phyloP scores from a whole-genome alignment of 1,284 basidiomycete species.

The Ganoderma multipileum region DNA sequence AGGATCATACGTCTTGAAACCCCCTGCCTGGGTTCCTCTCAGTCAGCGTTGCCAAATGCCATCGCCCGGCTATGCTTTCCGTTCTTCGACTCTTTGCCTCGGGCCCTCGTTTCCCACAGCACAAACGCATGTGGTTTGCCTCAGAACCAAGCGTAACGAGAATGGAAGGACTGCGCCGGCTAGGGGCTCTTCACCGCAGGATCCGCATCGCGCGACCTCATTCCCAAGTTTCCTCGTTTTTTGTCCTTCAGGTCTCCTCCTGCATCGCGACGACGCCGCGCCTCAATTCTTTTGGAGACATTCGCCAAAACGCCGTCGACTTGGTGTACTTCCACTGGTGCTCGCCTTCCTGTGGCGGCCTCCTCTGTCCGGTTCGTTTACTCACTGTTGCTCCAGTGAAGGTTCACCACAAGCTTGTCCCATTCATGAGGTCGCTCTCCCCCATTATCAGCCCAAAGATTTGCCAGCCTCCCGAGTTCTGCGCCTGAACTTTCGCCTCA shows the following conservation, averaged over 20 bases:
- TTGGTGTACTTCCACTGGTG: background rate
- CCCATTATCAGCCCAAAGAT: background rate
- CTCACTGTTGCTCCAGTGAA: background rate
- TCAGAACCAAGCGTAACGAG: background rate
- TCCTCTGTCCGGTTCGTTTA: background rate
- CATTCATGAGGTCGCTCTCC: background rate
- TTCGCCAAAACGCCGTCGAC: background rate
- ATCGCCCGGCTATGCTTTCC: background rate
- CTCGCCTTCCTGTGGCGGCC: background rate
- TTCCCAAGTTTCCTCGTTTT: background rate
- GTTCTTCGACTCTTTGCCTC: background rate
- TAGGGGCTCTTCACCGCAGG: background rate
- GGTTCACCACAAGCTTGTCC: background rate
- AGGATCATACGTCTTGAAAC: too few relatives aligned
- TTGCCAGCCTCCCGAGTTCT: background rate
- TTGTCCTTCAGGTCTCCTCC: background rate
- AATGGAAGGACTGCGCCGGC: background rate
- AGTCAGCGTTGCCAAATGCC: too few relatives aligned
- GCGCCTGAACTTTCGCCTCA: background rate
- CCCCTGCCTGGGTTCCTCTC: too few relatives aligned
- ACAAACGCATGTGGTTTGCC: too few relatives aligned
- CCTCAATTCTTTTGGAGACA: background rate
- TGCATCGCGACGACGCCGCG: background rate
- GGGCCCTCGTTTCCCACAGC: background rate
- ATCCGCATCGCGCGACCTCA: background rate